These are phyloP conservation scores for Pulveroboletus frians DNA, from an alignment of 768 basidiomycete genomes.

Conservation along the genomic window DNA sequence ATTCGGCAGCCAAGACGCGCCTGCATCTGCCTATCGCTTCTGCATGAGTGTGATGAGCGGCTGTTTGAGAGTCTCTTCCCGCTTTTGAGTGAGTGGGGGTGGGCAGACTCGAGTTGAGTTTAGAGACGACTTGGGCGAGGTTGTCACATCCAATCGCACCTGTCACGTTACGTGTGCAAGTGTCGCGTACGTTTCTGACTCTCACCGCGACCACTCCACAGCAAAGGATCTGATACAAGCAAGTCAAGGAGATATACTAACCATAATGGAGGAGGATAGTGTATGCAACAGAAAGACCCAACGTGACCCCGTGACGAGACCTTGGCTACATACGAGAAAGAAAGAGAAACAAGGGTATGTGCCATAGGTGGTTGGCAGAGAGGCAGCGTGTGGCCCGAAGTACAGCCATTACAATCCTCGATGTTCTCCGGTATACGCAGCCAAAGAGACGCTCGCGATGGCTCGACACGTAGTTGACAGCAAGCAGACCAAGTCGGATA, in stretches of 20 bases:
- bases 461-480: background rate
- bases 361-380: constrained; percentile 4
- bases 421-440: constrained; percentile 14
- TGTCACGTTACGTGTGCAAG: too few species aligned
- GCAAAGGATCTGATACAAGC: background rate
- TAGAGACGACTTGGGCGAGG: constrained; percentile 31
- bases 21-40: constrained; percentile 35
- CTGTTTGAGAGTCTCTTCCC: constrained; percentile 24
- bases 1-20: constrained; percentile 41
- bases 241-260: constrained; percentile 2
- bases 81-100: constrained; percentile 30
- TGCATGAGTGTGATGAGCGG: constrained; percentile 41
- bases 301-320: background rate
- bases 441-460: constrained; percentile 8
- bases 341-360: constrained; percentile 25
- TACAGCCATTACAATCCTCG: constrained; percentile 21
- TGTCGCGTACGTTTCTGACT: too few species aligned
- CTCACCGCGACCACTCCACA: too few species aligned
- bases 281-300: background rate
- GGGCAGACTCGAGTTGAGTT: constrained; percentile 20
- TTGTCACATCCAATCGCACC: background rate
- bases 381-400: background rate
- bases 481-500: background rate
- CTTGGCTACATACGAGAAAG: constrained; percentile 8
- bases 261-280: constrained; percentile 7